phyloP scores from a whole-genome alignment of 2,329 filamentous ascomycete species.

The Didymellaceae sp. region DNA sequence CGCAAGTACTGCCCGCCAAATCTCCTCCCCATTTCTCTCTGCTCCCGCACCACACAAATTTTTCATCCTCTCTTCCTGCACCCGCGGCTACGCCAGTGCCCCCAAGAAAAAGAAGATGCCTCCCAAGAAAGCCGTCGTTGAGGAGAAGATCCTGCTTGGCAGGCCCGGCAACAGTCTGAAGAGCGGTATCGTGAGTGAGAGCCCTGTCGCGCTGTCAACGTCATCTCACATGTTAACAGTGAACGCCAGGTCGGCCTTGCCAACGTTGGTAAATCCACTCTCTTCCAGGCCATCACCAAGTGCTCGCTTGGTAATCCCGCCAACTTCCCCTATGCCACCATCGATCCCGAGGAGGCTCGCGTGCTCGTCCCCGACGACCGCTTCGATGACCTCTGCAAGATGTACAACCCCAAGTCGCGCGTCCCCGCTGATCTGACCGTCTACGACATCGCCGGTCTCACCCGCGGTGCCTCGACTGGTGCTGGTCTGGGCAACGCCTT shows the following conservation, averaged over 20 bases:
- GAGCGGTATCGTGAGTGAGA: constrained; percentile 93
- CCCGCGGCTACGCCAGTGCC: constrained; percentile 63
- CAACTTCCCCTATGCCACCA: constrained; percentile 99
- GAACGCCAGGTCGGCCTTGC: constrained; percentile 85
- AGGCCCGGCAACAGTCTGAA: constrained; percentile 97
- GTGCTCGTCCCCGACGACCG: constrained; percentile 96
- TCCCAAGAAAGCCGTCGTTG: constrained; percentile 89
- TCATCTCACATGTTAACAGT: constrained; percentile 52
- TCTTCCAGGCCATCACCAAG: constrained; percentile 99
- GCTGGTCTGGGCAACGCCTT: constrained; percentile 97
- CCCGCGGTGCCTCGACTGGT: constrained; percentile 93
- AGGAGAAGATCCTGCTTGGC: constrained; percentile 96
- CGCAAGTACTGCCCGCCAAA: constrained; percentile 57
- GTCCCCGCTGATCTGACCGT: constrained; percentile 98
- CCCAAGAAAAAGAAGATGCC: constrained; percentile 77
- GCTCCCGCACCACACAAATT: constrained; percentile 48
- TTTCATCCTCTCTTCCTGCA: constrained; percentile 42
- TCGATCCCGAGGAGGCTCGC: constrained; percentile 96
- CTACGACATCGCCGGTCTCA: constrained; percentile 98
- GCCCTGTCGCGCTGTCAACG: constrained; percentile 43
- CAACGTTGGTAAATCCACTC: constrained; percentile 98
- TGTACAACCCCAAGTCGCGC: constrained; percentile 96
- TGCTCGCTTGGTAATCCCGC: constrained; percentile 96
- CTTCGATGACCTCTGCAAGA: constrained; percentile 92
- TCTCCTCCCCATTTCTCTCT: constrained; percentile 46